Conservation (phyloP, 495 filamentous ascomycete species). For the Podospora comata region DNA sequence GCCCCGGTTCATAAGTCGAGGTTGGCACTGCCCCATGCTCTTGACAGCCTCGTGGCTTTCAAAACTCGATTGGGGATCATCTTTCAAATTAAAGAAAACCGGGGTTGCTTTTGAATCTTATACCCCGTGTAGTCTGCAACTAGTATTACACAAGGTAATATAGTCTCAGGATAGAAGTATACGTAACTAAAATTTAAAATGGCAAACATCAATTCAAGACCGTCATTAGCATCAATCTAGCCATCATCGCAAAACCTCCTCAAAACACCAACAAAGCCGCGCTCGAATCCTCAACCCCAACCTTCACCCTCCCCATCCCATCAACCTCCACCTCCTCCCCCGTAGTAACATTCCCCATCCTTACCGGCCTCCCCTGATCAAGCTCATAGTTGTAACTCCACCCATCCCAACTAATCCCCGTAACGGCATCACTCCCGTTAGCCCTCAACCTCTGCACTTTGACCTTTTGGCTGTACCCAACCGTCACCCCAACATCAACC, state of each 20-base stretch:
- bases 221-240: no score
- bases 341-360: conserved; percentile 55
- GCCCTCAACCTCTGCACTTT: conserved; percentile 52
- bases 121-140: no score
- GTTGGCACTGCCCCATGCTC: no score
- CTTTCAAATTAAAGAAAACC: no score
- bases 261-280: conserved; percentile 49
- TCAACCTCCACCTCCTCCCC: conserved; percentile 49
- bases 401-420: conserved; percentile 60
- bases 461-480: conserved; percentile 13
- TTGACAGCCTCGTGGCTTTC: no score
- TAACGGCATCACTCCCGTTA: conserved; percentile 62
- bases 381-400: conserved; percentile 63
- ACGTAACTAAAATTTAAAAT: no score
- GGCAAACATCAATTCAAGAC: no score
- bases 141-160: no score
- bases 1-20: no score
- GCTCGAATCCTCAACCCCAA: conserved; percentile 51
- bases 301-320: conserved; percentile 41
- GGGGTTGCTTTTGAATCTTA: no score
- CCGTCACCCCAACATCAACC: background rate
- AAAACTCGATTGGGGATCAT: no score
- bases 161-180: no score
- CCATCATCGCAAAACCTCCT: background rate
- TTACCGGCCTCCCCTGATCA: conserved; percentile 52